These are phyloP conservation scores for Salix caprea DNA, from an alignment of 345 rosid genomes.

Conservation along the genomic window DNA sequence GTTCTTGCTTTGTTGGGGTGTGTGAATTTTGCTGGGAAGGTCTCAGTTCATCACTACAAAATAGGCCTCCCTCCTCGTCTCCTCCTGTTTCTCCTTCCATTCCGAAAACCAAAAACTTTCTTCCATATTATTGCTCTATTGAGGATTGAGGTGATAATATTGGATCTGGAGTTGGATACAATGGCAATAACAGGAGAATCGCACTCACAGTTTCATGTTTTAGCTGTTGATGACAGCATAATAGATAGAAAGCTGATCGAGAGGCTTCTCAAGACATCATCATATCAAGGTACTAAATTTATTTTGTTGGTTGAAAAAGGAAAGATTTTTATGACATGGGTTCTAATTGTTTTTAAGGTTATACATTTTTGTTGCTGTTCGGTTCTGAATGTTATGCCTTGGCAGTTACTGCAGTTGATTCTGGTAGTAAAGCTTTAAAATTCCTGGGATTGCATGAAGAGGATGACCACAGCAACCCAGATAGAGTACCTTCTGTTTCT, in stretches of 20 bases:
- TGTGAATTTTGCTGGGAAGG: slow-evolving; percentile 29
- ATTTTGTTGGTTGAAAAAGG: neutral
- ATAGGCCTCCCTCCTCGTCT: neutral
- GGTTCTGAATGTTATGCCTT: neutral
- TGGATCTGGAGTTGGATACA: slow-evolving; percentile 22
- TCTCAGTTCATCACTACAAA: slow-evolving; percentile 23
- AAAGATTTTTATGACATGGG: neutral
- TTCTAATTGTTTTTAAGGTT: neutral
- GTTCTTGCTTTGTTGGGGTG: slow-evolving; percentile 48
- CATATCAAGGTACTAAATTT: slow-evolving; percentile 37
- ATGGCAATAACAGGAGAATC: slow-evolving; percentile 54
- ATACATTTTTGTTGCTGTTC: neutral
- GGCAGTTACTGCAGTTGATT: slow-evolving; percentile 73
- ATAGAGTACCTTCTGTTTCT: slow-evolving; percentile 21
- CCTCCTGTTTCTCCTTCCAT: neutral
- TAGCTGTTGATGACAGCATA: slow-evolving; percentile 50
- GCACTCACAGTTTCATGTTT: slow-evolving; percentile 35
- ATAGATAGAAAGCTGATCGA: slow-evolving; percentile 47
- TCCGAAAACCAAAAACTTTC: neutral
- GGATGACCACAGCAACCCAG: slow-evolving; percentile 26
- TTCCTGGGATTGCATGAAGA: slow-evolving; percentile 57
- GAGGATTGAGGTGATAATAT: neutral
- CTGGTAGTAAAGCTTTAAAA: slow-evolving; percentile 63
- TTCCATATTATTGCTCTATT: neutral
- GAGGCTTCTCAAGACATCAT: slow-evolving; percentile 45